These are phyloP conservation scores for Ogataea chonburiensis DNA, from an alignment of 805 yeast species.

Conservation along the genomic window DNA sequence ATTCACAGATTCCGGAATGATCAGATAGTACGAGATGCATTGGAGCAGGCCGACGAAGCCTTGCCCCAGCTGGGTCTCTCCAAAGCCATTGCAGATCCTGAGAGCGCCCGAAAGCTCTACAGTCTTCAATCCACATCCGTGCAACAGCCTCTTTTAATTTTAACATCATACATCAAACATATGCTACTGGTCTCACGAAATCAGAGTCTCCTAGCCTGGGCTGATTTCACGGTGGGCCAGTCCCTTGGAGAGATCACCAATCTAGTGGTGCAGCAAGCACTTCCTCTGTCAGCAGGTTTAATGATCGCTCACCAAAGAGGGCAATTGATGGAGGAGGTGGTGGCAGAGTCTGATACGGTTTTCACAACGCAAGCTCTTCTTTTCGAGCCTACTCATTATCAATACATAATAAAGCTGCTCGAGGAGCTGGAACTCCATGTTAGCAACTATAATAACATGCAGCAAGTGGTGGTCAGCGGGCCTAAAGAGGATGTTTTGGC, in stretches of 20 bases:
- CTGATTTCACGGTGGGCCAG: conserved; percentile 34
- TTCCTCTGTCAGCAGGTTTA: conserved; percentile 29
- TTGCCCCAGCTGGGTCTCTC: conserved; percentile 23
- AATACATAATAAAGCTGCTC: conserved; percentile 18
- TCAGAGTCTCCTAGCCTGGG: conserved; percentile 20
- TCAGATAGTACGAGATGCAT: too few species aligned
- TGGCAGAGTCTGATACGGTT: conserved; percentile 26
- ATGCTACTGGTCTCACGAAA: conserved; percentile 19
- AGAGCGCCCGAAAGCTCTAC: background rate
- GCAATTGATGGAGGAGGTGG: conserved; percentile 31
- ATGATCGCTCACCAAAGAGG: conserved; percentile 31
- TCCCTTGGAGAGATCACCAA: conserved; percentile 37
- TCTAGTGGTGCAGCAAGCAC: conserved; percentile 28
- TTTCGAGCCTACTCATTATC: conserved; percentile 27
- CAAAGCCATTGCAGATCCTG: conserved; percentile 20
- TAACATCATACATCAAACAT: conserved; percentile 28
- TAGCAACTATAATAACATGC: conserved; percentile 35
- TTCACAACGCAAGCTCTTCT: conserved; percentile 38
- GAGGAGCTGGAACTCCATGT: conserved; percentile 22
- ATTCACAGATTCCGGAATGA: too few species aligned
- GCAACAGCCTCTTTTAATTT: conserved; percentile 35
- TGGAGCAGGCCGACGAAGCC: conserved; percentile 22
- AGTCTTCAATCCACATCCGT: conserved; percentile 27
- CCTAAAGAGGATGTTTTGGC: conserved; percentile 14
- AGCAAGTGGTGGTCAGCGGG: conserved; percentile 38